These are phyloP conservation scores for Ogataea philodendri DNA, from an alignment of 805 yeast species.

Conservation along the genomic window DNA sequence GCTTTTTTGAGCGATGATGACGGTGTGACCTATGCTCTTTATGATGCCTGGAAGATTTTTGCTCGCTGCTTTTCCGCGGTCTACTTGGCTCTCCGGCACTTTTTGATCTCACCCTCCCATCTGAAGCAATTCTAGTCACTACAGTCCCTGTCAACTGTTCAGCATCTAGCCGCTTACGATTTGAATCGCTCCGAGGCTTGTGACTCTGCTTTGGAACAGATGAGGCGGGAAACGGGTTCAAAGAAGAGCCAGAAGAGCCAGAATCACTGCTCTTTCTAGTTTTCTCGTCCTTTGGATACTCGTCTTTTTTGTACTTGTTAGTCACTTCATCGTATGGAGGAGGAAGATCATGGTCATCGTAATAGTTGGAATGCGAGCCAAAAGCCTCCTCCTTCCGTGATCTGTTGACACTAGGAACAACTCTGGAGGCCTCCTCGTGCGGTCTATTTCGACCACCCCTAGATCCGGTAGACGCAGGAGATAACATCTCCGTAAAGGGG, in stretches of 20 bases:
- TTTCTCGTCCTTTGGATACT: conserved; percentile 56
- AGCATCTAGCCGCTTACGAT: conserved; percentile 25
- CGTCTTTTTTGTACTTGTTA: conserved; percentile 37
- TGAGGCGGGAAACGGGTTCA: conserved; percentile 29
- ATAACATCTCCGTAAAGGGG: conserved; percentile 51
- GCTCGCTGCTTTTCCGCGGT: conserved; percentile 17
- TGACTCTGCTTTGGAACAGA: conserved; percentile 11
- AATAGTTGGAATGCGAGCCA: conserved; percentile 21
- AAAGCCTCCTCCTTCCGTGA: no score
- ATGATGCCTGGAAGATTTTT: conserved; percentile 16
- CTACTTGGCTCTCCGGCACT: conserved; percentile 30
- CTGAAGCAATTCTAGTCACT: conserved; percentile 29
- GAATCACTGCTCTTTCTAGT: conserved; percentile 22
- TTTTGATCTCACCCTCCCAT: conserved; percentile 33
- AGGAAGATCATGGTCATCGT: conserved; percentile 39
- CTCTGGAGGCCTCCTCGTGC: conserved; percentile 12
- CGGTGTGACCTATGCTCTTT: conserved; percentile 31
- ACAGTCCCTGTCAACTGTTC: conserved; percentile 25
- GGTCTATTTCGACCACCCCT: conserved; percentile 32
- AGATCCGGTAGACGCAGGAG: conserved; percentile 36
- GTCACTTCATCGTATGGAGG: conserved; percentile 74
- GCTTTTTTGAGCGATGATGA: conserved; percentile 32
- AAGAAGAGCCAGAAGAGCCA: conserved; percentile 16
- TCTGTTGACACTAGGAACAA: conserved; percentile 18
- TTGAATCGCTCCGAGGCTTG: conserved; percentile 18